A percentile compares a stretch with the other conserved stretches of the same genome.
Evolutionary conservation across 2,329 filamentous ascomycete species (phyloP).

Genomic region (Bipolaris oryzae): DNA sequence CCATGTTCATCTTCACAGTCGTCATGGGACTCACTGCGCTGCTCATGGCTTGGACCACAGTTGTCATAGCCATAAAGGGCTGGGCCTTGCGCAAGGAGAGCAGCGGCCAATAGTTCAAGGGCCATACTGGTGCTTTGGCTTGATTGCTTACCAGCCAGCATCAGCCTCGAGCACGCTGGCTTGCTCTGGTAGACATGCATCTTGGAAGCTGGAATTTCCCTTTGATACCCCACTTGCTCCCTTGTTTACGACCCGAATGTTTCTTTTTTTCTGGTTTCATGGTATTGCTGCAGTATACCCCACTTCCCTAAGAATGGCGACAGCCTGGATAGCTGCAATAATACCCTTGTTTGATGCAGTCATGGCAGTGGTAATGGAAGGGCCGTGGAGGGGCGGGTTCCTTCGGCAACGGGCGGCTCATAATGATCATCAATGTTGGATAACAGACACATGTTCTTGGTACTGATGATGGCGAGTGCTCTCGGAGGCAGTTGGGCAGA

Average conservation of each 20-base stretch:
- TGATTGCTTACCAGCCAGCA: conserved; percentile 5
- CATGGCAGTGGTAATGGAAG: conserved; percentile 2
- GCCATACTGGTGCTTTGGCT: conserved; percentile 36
- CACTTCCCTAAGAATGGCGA: conserved; percentile 23
- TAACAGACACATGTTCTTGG: not conserved
- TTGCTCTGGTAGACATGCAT: not conserved
- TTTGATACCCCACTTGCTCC: conserved; percentile 16
- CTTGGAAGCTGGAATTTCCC: not conserved
- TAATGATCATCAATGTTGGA: not conserved
- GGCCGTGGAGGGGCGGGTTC: not conserved
- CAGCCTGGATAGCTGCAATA: conserved; percentile 36
- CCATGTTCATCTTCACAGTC: conserved; percentile 92
- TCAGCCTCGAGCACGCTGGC: not conserved
- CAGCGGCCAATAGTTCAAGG: conserved; percentile 30
- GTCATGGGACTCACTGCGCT: conserved; percentile 82
- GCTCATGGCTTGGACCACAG: conserved; percentile 82
- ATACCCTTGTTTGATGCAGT: conserved; percentile 5
- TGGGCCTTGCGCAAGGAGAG: conserved; percentile 66
- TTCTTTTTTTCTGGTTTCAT: conserved; percentile 5
- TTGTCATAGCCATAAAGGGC: conserved; percentile 82
- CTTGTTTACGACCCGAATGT: conserved; percentile 23
- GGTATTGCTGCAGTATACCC: conserved; percentile 40
- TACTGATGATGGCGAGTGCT: not conserved
- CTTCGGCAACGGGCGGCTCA: not conserved
- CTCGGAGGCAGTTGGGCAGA: not conserved